Conservation (phyloP, 352 stramenopile species). For the Phytophthora pseudosyringae region DNA sequence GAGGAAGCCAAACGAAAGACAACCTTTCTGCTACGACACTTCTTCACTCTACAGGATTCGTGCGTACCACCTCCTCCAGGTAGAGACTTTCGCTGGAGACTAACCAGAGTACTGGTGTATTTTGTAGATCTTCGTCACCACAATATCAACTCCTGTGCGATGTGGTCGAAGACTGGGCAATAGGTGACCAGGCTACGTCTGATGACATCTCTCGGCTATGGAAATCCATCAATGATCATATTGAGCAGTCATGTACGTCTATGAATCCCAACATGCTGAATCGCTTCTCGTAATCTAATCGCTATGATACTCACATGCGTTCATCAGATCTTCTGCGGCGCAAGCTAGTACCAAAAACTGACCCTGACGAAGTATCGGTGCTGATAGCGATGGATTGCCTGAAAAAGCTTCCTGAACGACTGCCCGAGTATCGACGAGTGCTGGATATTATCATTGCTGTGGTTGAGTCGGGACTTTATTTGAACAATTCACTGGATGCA, state of each 20-base stretch:
- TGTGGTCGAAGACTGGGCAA: conserved; percentile 69
- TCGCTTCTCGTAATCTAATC: neutral
- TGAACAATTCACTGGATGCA: conserved; percentile 14
- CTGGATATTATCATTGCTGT: conserved; percentile 59
- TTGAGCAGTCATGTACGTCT: conserved; percentile 72
- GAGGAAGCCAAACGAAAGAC: conserved; percentile 71
- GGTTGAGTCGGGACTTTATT: conserved; percentile 58
- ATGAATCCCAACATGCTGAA: neutral
- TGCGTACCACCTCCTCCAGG: conserved; percentile 6
- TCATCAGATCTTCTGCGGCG: conserved; percentile 63
- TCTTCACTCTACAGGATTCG: conserved; percentile 59
- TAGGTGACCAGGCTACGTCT: conserved; percentile 42
- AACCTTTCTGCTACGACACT: conserved; percentile 72
- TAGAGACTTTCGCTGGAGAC: neutral
- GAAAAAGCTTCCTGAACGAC: conserved; percentile 52
- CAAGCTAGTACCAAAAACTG: conserved; percentile 46
- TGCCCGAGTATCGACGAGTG: conserved; percentile 70
- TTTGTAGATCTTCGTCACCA: conserved; percentile 21
- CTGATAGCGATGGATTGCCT: conserved; percentile 78
- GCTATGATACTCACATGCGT: neutral
- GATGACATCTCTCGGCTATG: conserved; percentile 62
- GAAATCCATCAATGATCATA: conserved; percentile 68
- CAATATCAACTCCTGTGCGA: conserved; percentile 63
- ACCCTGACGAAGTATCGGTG: conserved; percentile 62
- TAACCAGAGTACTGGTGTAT: conserved; percentile 3